Evolutionary conservation across 2,329 filamentous ascomycete genomes (phyloP), one percentile per base, ranked within the genome.

Genomic region (Aphanoascus verrucosus): DNA sequence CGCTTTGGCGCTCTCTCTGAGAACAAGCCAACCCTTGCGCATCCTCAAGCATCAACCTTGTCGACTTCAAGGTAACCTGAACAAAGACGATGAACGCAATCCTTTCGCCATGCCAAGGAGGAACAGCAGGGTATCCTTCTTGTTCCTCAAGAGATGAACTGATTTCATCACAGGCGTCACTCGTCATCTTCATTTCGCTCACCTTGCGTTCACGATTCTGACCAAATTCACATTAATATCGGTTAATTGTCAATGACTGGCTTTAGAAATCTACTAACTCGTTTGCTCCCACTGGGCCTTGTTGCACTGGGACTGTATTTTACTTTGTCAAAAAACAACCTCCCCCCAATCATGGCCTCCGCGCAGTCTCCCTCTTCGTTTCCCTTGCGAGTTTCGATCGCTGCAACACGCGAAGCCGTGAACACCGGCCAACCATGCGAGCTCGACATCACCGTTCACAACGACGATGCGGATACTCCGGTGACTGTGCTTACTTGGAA

Each of bases 401-500:
- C 57, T 15, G 56, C 65, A 20, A 58, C 40, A 6, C 49, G 63
- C 20, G 43, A 59, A 2, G 52, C 55, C 2, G 57, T 57, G n/a
- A 44, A 52, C n/a, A 56, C 52, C 5, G 53, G 59, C 8, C 43
- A 60, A 8, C 49, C 56, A 1, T 48, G 58, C 32, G 49, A 63
- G 17, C 47, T 59, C 28, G 52, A 55, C 9, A 48, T 65, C 17
- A 59, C 61, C n/a, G 55, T 67, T 46, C 58, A 60, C 28, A 61
- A 66, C 34, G 71, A 70, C 40, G 32, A 45, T 31, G 55, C 58
- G 1, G 61, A 63, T 0, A 46, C 60, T 3, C 47, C 59, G 1
- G 52, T 70, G 12, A 71, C 64, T 0, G 42, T 72, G 4, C 58
- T 73, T 2, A 63, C 58, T 55, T 73, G 69, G 69, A 64, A 61